Evolutionary conservation across 768 basidiomycete genomes (phyloP), one percentile per base, ranked within the genome.

Genomic region (Candolleomyces eurysporus): DNA sequence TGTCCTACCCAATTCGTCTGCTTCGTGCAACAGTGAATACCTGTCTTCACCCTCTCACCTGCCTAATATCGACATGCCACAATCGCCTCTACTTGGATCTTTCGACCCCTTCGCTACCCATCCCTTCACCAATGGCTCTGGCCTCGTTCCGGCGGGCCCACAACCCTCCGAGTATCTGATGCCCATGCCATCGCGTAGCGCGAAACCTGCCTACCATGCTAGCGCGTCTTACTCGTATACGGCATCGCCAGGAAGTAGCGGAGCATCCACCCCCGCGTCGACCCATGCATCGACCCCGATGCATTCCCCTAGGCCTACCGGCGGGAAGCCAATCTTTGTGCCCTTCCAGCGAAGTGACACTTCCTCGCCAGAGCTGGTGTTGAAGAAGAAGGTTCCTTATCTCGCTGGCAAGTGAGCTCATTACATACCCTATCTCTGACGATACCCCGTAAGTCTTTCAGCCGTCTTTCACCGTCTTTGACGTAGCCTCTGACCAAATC

Each of bases 101-200:
- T 87, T 87, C 66, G 76, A 87, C 74, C 85, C 85, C 45, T 82
- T 82, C 67, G 82, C 80, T 21, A 78, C 76, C 19, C 84, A 87
- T 69, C 83, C 84, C 10, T 88, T 87, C 77, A 86, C 83, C 40
- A 79, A 79, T 58, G 73, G 67, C 61, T 78, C 73, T 48, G 79
- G 78, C 31, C 61, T 79, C 50, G 57, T 69, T 9, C 78, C 78
- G 17, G 71, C 70, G 58, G 78, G 83, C 56, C 78, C 82, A 10
- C 67, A 69, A 31, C 83, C 83, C 21, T 83, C 84, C 0, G 70
- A 75, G 56, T 84, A 84, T 69, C 76, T 82, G 16, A 73, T 75
- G 48, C 76, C 73, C 21, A 73, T 78, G 32, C 75, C 78, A 31
- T 71, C 77, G 5, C 53, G 43, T 16, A 75, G n/a, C 69, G 71